Base-by-base conservation (phyloP, 1,139 yeast species). In the Yamadazyma siamensis region DNA sequence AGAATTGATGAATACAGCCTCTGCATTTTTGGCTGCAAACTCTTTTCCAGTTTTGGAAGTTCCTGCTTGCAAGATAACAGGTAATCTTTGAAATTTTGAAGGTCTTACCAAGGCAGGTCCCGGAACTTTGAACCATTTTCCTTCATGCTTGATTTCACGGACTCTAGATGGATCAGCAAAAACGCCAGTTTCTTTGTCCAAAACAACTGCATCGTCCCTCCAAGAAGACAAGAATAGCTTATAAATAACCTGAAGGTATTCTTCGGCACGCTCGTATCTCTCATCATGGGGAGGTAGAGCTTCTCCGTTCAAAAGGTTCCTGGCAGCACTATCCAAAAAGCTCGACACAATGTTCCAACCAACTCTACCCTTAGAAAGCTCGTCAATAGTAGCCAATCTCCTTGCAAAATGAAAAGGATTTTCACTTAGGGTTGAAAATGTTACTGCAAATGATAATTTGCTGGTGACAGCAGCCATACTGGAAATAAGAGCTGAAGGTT, bases 51-150 rank as follows among this genome's bases (percentile, higher is more conserved):
- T 59, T 22, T 58, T 50, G 3, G 74, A 67, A 10, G 72, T 57
- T 20, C 76, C 76, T 2, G 75, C 75, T 44, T 69, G 75, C 27
- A 68, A 54, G 31, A 69, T 53, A 13, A 67, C 60, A 3, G 74
- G 74, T 13, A 67, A 46, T 47, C 71, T 59, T 36, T 65, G 72
- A n/a, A 27, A 19, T 10, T 64, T 65, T 9, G 70, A 58, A 14
- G 73, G 74, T 29, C 59, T 63, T 8, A 67, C 55, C 28, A 66
- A 60, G 34, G 47, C 54, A 7, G 72, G 72, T 4, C 73, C 74
- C n/a, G 71, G 71, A 9, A 67, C 71, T 12, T 46, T 59, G 43
- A 52, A 67, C 41, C 54, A 52, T 31, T 59, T 55, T 11, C 73
- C 73, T 16, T 53, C 58, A 38, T 54, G 61, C 39, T 65, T 54